phyloP scores from a whole-genome alignment of 352 stramenopile species.

The Globisporangium rhizosaccharum region DNA sequence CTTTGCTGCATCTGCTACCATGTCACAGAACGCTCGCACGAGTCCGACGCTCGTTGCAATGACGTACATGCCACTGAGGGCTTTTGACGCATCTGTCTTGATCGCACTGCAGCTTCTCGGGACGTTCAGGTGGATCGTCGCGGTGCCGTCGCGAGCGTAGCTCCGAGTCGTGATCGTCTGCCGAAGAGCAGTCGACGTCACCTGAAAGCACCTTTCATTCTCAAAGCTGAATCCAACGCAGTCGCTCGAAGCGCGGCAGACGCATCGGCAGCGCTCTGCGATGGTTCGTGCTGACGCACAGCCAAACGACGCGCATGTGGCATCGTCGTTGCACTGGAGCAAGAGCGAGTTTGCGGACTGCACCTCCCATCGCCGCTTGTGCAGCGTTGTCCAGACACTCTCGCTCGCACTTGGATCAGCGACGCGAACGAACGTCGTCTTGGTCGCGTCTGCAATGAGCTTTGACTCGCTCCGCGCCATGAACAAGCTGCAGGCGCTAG shows the following conservation, averaged over 20 bases:
- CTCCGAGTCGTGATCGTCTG: constrained; percentile 25
- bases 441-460: constrained; percentile 20
- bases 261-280: constrained; percentile 37
- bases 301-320: constrained; percentile 19
- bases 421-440: constrained; percentile 21
- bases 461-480: constrained; percentile 28
- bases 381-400: constrained; percentile 36
- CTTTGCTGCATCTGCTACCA: constrained; percentile 38
- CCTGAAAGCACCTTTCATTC: constrained; percentile 32
- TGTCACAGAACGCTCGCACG: constrained; percentile 46
- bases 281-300: constrained; percentile 29
- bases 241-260: constrained; percentile 24
- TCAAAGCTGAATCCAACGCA: constrained; percentile 40
- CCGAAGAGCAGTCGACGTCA: constrained; percentile 31
- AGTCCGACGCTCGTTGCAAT: constrained; percentile 41
- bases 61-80: constrained; percentile 28
- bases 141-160: constrained; percentile 22
- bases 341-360: constrained; percentile 28
- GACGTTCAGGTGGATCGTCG: constrained; percentile 46
- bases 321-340: constrained; percentile 18
- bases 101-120: constrained; percentile 47
- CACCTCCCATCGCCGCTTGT: constrained; percentile 28
- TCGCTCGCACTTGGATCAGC: constrained; percentile 22
- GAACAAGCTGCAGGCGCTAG: constrained; percentile 37
- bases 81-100: constrained; percentile 27